Base-by-base conservation (phyloP, 179 eudicot genomes). In the Carnegiea gigantea region DNA sequence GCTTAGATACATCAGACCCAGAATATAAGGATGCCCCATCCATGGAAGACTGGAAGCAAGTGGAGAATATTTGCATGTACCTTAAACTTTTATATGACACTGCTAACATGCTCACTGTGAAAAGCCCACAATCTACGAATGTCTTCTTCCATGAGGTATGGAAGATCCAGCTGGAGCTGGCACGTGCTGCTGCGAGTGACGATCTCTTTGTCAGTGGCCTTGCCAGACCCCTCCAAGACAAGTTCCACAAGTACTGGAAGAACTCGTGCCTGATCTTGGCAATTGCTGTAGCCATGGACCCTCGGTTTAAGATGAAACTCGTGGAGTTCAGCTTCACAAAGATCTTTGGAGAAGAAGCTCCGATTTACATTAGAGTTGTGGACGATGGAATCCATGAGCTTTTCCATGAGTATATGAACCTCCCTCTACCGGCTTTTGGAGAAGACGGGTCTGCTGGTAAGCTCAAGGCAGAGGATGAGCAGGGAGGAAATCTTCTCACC, bases 191-290 rank as follows among this genome's bases (percentile, higher is more conserved):
- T 70, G 92, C 94, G 73, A 91, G 91, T 59, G 86, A 92, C 17
- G 98, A 95, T 83, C 88, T 87, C 36, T 90, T 87, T 86, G 83
- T 92, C 14, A 86, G 92, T 80, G 86, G 86, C 17, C 86, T 95
- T 80, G 93, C 97, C 23, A 80, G 87, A 82, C 85, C 88, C 80
- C 76, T 95, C 89, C 96, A 92, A 86, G 88, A 85, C n/a, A 93
- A 85, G 86, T 92, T 95, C 77, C 97, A 91, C 77, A 93, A 94
- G 44, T 94, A 95, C 83, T 95, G 98, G 98, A 90, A 92, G 81
- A 91, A 86, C 72, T 91, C 94, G 76, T 92, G 93, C 89, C 79
- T 95, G 86, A 84, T 92, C 75, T 86, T 95, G 81, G 97, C 98
- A 71, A 84, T 92, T 79, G 93, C 98, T 20, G 97, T 93, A 2